Base-by-base conservation (phyloP, 2,329 filamentous ascomycete species). In the Ophiognomonia clavigignenti-juglandacearum region DNA sequence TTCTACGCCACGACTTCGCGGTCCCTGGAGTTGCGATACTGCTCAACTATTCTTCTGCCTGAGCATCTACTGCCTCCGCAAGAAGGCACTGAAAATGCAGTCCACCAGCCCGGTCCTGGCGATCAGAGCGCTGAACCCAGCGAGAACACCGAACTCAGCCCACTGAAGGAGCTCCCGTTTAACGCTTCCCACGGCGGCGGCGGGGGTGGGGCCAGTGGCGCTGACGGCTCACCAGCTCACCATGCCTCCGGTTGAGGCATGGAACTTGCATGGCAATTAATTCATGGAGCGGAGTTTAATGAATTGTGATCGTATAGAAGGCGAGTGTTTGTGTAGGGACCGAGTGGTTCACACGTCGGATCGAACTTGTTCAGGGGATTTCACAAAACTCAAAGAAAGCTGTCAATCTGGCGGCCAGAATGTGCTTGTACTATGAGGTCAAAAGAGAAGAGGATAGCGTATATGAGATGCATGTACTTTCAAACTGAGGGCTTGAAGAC, bases 1-100 rank as follows among this genome's bases (percentile, higher is more conserved):
- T 81, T 80, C 54, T 75, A 68, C 16, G 69, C 70, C 4, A 68
- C 68, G 1, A 68, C 72, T 50, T 72, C 70, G n/a, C 63, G 69
- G 29, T 73, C 69, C 1, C 62, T 72, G 24, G 70, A 73, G 57
- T 67, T 73, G 41, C 52, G 71, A 20, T 71, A 72, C 49, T 72
- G 69, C 49, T 68, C 69, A 9, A 64, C 64, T 6, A 62, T 73
- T 22, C 60, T 73, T 22, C 62, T 72, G 26, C 58, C 62, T 8
- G 49, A 43, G 18, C 29, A 38, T 36, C 32, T 40, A 8, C 18
- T 26, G 42, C 35, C 24, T 11, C 31, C 18, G 7, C 43, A 38
- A 26, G 43, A 45, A n/a, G 31, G 38, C 9, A n/a, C 6, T 11
- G 24, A 45, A 19, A 10, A 35, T 10, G 13, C 36, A n/a, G 19